Evolutionary conservation across 345 rosid species (phyloP), one percentile per base, ranked within the genome.

Genomic region (Populus ilicifolia): DNA sequence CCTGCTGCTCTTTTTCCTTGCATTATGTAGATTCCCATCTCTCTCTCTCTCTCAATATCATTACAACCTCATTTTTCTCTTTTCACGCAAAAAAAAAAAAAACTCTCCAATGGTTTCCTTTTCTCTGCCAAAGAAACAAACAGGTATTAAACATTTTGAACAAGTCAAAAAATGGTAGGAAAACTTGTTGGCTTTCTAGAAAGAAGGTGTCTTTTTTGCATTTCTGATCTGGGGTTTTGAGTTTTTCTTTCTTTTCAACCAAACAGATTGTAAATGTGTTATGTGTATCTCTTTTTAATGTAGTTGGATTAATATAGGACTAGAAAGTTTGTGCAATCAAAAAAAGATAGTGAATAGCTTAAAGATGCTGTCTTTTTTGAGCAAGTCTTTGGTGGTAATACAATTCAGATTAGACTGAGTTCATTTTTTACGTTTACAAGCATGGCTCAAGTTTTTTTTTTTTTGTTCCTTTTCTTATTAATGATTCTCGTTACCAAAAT

Each of bases 1-100:
- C 21, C 44, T 67, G 4, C 70, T 18, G 70, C 41, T 13, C 44
- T 68, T 72, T 52, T 48, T 13, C 65, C 43, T 20, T 3, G 48
- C 20, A 54, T 21, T 46, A 30, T 61, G 16, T 66, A 1, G 29
- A 59, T 59, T 59, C 16, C 10, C 71, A 63, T 39, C 10, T 12
- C 67, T 12, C 56, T 68, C 43, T 39, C 78, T 10, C 44, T 9
- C 44, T 41, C 44, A 41, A 50, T 59, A 77, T 80, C 69, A 61
- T 41, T 63, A 46, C 44, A 64, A 70, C 35, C 52, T 72, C 67
- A 25, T 50, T 63, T 27, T 43, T 71, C 67, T 62, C 17, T 16
- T 38, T 36, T 23, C 11, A 6, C 79, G 50, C 50, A 3, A 23
- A 23, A 23, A 54, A 59, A n/a, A 79, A 33, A 33, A 33, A 33